Evolutionary conservation across 2,329 filamentous ascomycete species (phyloP), one percentile per base, ranked within the genome.

Genomic region (Parasarocladium wereldwijsianum): DNA sequence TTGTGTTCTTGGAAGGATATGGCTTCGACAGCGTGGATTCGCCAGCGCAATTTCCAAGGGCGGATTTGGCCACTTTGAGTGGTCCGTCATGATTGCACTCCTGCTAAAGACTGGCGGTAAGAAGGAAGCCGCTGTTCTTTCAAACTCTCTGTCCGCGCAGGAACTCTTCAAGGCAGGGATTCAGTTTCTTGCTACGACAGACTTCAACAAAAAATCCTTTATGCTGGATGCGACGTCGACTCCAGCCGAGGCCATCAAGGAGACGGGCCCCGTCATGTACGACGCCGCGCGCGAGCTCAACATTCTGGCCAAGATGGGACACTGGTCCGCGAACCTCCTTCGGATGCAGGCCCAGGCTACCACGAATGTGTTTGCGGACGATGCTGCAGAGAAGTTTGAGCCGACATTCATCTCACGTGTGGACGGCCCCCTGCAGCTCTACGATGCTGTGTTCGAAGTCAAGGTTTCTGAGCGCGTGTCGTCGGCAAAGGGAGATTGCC

Each of bases 21-120:
- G 90, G 90, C 64, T 98, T 23, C 76, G 76, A 40, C 87, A 96
- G 53, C 72, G 87, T 32, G 85, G 85, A 0, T 81, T 94, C 40
- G 67, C 66, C 11, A 70, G 80, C 25, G 59, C 66, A 14, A 53
- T 85, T n/a, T 64, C 70, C 3, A 59, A 65, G 24, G 87, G 90
- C 25, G 90, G 90, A 0, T 94, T 98, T 49, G 90, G 90, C 3
- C 74, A 83, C 40, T 93, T 93, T 39, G 90, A 98, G 49, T 96
- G 84, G 83, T 68, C 80, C 1, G 58, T 72, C n/a, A 58, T 90
- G 28, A 69, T 86, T 47, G 82, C 86, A 18, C 60, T 93, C 10
- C 59, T 96, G 3, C 62, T 96, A 24, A 75, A 84, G 49, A 72
- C 70, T n/a, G 82, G 82, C 16, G 78, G 76, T 6, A 67, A 71